phyloP scores from a whole-genome alignment of 352 stramenopile species.

The Globisporangium paroecandrum region DNA sequence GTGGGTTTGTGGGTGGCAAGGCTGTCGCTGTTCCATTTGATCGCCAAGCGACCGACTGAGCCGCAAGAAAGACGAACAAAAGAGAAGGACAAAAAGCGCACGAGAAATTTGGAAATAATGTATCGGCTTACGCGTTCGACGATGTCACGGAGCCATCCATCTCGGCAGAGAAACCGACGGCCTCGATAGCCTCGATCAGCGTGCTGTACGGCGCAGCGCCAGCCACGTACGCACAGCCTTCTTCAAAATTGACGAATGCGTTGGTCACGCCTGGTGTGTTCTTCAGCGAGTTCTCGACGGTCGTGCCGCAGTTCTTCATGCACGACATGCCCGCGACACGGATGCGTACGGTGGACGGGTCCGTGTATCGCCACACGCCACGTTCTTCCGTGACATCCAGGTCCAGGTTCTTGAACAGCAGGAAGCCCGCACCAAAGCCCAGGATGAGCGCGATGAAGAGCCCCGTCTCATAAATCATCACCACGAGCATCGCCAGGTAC shows the following conservation, averaged over 20 bases:
- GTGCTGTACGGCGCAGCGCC: slow-evolving; percentile 47
- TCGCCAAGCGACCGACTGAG: slow-evolving; percentile 14
- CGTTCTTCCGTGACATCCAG: slow-evolving; percentile 66
- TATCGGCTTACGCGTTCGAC: slow-evolving; percentile 54
- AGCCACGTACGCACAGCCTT: slow-evolving; percentile 70
- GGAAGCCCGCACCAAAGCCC: slow-evolving; percentile 66
- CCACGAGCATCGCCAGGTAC: slow-evolving; percentile 81
- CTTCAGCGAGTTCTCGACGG: slow-evolving; percentile 56
- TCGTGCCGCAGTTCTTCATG: slow-evolving; percentile 90
- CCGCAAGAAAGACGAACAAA: background rate
- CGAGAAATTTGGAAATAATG: slow-evolving; percentile 6
- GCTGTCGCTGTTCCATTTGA: slow-evolving; percentile 9
- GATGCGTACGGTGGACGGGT: slow-evolving; percentile 67
- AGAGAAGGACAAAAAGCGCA: slow-evolving; percentile 3
- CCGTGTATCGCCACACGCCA: slow-evolving; percentile 64
- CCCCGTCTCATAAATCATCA: slow-evolving; percentile 80
- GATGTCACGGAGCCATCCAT: slow-evolving; percentile 32
- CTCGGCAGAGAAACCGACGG: slow-evolving; percentile 63
- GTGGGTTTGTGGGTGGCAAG: background rate
- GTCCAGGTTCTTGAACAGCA: slow-evolving; percentile 74
- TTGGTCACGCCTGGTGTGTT: slow-evolving; percentile 59
- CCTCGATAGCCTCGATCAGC: slow-evolving; percentile 62
- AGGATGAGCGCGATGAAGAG: slow-evolving; percentile 71
- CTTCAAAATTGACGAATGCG: slow-evolving; percentile 74
- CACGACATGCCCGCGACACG: slow-evolving; percentile 87